Conservation (phyloP, 2,329 filamentous ascomycete genomes). For the Neofusicoccum umdonicola region DNA sequence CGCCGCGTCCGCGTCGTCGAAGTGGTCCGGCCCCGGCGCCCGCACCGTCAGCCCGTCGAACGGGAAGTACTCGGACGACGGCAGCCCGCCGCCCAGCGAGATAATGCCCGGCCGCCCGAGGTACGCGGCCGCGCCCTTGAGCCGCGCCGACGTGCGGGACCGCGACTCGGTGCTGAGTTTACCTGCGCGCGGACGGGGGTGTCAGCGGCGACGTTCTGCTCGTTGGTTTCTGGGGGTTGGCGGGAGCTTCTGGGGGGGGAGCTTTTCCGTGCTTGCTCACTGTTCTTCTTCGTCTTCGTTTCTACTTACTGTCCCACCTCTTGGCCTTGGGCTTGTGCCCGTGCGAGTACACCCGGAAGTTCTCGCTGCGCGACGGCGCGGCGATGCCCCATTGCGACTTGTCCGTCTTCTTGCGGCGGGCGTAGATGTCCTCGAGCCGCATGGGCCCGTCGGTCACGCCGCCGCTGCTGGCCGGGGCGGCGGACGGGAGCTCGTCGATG, state of each 20-base stretch:
- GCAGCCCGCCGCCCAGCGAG: slow-evolving; percentile 87
- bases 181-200: neutral
- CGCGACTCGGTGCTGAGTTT: slow-evolving; percentile 52
- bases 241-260: too few relatives aligned
- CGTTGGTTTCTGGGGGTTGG: too few relatives aligned
- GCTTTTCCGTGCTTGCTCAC: neutral
- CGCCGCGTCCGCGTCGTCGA: slow-evolving; percentile 67
- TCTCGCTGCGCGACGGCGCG: slow-evolving; percentile 72
- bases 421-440: slow-evolving; percentile 62
- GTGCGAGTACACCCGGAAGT: slow-evolving; percentile 72
- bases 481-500: neutral
- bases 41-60: slow-evolving; percentile 74
- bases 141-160: slow-evolving; percentile 53
- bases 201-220: too few relatives aligned
- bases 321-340: slow-evolving; percentile 71
- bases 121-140: slow-evolving; percentile 79
- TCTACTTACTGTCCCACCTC: slow-evolving; percentile 75
- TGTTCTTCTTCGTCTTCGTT: neutral
- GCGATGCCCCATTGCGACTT: slow-evolving; percentile 72
- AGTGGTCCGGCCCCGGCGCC: slow-evolving; percentile 67
- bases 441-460: slow-evolving; percentile 48
- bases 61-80: slow-evolving; percentile 89
- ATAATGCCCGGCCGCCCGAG: slow-evolving; percentile 82
- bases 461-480: neutral
- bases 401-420: slow-evolving; percentile 68